Evolutionary conservation across 1,139 yeast genomes (phyloP).

Genomic region (Pichia sp.): DNA sequence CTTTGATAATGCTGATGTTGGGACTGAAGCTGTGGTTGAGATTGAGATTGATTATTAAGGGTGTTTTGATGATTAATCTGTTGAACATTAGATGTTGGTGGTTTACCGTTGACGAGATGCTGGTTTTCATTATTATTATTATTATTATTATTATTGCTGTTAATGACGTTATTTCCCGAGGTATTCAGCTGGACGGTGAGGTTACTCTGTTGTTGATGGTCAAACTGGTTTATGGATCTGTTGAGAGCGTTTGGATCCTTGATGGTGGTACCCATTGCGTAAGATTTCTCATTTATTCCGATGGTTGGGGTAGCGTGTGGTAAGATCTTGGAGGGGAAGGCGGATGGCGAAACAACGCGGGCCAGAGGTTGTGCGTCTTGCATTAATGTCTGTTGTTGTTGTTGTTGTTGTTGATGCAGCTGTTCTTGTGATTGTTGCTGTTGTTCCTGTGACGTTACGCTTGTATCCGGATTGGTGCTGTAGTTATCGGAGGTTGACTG

Average conservation of each 20-base stretch:
- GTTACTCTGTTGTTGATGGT: constrained; percentile 21
- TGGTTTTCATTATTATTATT: background rate
- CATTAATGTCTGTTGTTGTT: background rate
- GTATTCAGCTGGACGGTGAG: constrained; percentile 21
- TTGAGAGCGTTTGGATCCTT: constrained; percentile 24
- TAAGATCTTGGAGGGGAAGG: constrained; percentile 28
- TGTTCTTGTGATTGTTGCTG: no score
- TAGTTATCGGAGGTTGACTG: no score
- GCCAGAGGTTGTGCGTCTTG: constrained; percentile 1
- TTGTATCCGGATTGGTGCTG: no score
- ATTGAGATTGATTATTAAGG: constrained; percentile 19
- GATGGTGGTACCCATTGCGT: constrained; percentile 65
- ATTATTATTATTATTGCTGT: constrained; percentile 1
- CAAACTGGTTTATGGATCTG: constrained; percentile 23
- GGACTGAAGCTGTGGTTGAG: background rate
- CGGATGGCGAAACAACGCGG: constrained; percentile 13
- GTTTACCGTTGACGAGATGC: constrained; percentile 10
- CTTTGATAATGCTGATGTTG: constrained; percentile 2
- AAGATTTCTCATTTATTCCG: constrained; percentile 53
- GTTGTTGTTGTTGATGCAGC: background rate
- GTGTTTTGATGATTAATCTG: constrained; percentile 21
- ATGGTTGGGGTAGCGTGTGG: constrained; percentile 54
- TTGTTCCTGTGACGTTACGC: no score
- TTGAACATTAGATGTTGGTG: constrained; percentile 21
- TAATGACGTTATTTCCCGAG: constrained; percentile 5